These are phyloP conservation scores for Chiua virens DNA, from an alignment of 768 basidiomycete species.

Conservation along the genomic window DNA sequence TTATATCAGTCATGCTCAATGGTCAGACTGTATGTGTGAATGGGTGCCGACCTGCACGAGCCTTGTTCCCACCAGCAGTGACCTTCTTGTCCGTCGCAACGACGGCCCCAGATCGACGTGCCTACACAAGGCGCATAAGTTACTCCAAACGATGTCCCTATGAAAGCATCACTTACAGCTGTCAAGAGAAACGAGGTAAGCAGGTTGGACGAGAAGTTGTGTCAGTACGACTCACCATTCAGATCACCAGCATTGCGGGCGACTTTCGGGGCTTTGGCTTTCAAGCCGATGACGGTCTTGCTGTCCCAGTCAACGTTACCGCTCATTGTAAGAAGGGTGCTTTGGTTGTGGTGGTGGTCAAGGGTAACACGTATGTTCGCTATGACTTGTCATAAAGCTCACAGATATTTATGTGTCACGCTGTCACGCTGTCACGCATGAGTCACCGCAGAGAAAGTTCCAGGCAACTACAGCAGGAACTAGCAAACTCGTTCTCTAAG, in stretches of 20 bases:
- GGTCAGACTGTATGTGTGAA: background rate
- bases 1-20: background rate
- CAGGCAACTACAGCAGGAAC: too few relatives aligned
- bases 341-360: constrained; percentile 14
- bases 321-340: constrained; percentile 33
- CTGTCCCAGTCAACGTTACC: constrained; percentile 65
- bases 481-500: too few relatives aligned
- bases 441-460: too few relatives aligned
- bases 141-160: background rate
- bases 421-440: background rate
- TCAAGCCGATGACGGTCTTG: constrained; percentile 72
- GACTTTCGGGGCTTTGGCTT: constrained; percentile 61
- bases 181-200: constrained; percentile 15
- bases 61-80: constrained; percentile 70
- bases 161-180: constrained; percentile 50
- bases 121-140: constrained; percentile 42
- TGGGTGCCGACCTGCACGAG: constrained; percentile 56
- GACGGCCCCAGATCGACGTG: constrained; percentile 72
- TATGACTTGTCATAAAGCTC: too few relatives aligned
- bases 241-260: constrained; percentile 60
- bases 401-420: background rate
- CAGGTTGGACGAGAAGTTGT: background rate
- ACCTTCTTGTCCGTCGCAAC: constrained; percentile 84
- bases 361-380: background rate
- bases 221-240: constrained; percentile 39